Base-by-base conservation (phyloP, 2,329 filamentous ascomycete genomes). In the Ophiosphaerella herpotricha region DNA sequence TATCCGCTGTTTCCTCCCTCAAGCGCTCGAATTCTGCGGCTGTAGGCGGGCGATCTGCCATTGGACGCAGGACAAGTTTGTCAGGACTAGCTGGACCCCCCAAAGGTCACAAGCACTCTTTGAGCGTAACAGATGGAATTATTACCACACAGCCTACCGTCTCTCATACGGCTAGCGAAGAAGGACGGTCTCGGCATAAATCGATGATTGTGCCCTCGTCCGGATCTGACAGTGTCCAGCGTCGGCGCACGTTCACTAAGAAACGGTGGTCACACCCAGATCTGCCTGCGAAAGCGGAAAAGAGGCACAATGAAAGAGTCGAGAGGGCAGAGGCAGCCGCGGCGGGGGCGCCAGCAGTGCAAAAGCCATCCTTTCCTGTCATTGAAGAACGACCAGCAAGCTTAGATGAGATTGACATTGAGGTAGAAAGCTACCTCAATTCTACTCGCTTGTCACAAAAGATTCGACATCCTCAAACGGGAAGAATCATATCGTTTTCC, bases 401-500 rank as follows among this genome's bases (percentile, higher is more conserved):
- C 49, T 82, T 87, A 7, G 92, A 97, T 73, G 95, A 92, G 0
- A 85, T 97, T 36, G 92, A 97, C 59, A 84, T 92, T 64, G 90
- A 91, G 1, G 91, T 99, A 1, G 85, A 91, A 48, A 85, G 87
- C 2, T 99, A 96, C 67, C 79, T 97, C 6, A 85, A 86, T 62
- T 91, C 91, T 9, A 86, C 91, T 0, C 85, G 92, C 7, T 75
- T 99, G 46, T 95, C 90, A 3, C 92, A 96, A 66, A 96, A 88
- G 74, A 90, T 97, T 43, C 81, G 82, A 18, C 90, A 97, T 72
- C 91, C 91, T 1, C 87, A 90, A 50, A 95, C 90, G 0, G 91
- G 92, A 1, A 85, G 94, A 13, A 81, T 88, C 3, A 97, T 99
- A 59, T 95, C 91, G 0, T 99, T 97, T 67, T 97, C 93, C 0